phyloP scores from a whole-genome alignment of 805 yeast species.

The Suhomyces sp. region DNA sequence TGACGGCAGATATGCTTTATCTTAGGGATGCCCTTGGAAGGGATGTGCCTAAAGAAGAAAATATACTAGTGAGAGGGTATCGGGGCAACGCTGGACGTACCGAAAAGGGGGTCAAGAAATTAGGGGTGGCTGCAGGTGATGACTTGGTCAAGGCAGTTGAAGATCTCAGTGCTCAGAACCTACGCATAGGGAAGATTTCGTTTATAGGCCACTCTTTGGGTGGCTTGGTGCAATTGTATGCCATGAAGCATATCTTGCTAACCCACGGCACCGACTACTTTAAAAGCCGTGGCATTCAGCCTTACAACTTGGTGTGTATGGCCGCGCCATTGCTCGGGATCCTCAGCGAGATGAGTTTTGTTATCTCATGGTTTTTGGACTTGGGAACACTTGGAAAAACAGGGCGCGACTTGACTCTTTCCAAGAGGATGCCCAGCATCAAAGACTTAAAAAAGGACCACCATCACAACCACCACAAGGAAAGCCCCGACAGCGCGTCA shows the following conservation, averaged over 20 bases:
- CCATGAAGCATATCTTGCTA: slow-evolving; percentile 35
- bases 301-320: slow-evolving; percentile 35
- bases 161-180: slow-evolving; percentile 11
- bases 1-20: slow-evolving; percentile 45
- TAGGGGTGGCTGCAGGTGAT: slow-evolving; percentile 33
- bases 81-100: slow-evolving; percentile 41
- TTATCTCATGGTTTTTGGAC: slow-evolving; percentile 41
- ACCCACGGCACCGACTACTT: slow-evolving; percentile 33
- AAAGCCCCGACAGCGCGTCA: slow-evolving; percentile 1
- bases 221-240: slow-evolving; percentile 42
- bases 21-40: slow-evolving; percentile 32
- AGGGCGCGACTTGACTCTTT: slow-evolving; percentile 43
- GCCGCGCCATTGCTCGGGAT: slow-evolving; percentile 45
- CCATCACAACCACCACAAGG: slow-evolving; percentile 3
- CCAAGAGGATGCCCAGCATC: slow-evolving; percentile 28
- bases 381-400: slow-evolving; percentile 45
- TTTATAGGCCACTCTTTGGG: slow-evolving; percentile 46
- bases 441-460: slow-evolving; percentile 15
- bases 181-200: slow-evolving; percentile 29
- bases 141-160: slow-evolving; percentile 28
- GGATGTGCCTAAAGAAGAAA: slow-evolving; percentile 21
- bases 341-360: slow-evolving; percentile 38
- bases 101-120: slow-evolving; percentile 37
- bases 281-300: slow-evolving; percentile 21
- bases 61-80: slow-evolving; percentile 37